Evolutionary conservation across 345 rosid species (phyloP).

Genomic region (Eucalyptus rudis): DNA sequence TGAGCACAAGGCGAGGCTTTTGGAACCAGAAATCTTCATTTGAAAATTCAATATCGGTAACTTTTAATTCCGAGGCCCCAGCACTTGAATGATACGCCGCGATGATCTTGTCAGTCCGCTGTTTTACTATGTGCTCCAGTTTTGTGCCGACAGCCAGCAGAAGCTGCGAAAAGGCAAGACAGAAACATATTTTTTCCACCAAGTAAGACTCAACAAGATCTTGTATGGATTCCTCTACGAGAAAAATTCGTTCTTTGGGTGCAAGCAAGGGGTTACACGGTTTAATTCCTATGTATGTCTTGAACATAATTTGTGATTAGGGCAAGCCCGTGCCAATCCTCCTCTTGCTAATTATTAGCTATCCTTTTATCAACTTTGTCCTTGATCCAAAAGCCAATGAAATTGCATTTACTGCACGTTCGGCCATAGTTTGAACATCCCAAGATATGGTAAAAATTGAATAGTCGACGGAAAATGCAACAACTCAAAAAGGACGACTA

Average conservation of each 20-base stretch:
- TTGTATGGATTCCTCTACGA: not conserved
- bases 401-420: not conserved
- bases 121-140: constrained; percentile 58
- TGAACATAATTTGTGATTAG: not conserved
- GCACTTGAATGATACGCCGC: constrained; percentile 49
- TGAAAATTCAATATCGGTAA: constrained; percentile 43
- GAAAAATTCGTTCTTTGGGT: not conserved
- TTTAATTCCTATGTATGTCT: not conserved
- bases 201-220: not conserved
- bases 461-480: not conserved
- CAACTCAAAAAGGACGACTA: not conserved
- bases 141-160: constrained; percentile 60
- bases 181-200: not conserved
- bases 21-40: constrained; percentile 70
- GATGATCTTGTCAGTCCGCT: constrained; percentile 54
- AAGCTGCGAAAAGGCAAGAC: constrained; percentile 18
- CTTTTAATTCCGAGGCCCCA: constrained; percentile 17
- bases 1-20: constrained; percentile 41
- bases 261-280: not conserved
- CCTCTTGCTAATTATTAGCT: not conserved
- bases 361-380: not conserved
- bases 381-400: not conserved
- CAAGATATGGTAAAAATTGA: not conserved
- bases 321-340: not conserved
- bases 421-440: not conserved